Base-by-base conservation (phyloP, 108 stramenopile genomes). In the Pelagomonas calceolata region DNA sequence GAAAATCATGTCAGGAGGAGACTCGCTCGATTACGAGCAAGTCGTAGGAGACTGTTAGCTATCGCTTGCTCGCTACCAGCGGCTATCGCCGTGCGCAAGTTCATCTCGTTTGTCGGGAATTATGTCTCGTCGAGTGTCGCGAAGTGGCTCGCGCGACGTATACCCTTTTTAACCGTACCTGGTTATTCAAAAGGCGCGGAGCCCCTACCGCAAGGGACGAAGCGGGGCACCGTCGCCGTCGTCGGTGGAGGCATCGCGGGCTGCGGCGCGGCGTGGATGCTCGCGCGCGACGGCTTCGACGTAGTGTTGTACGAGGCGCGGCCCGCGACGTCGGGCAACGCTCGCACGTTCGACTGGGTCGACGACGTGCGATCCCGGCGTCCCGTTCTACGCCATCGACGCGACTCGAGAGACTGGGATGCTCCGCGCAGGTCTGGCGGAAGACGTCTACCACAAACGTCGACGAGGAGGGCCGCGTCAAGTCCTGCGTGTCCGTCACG, bases 231-330 rank as follows among this genome's bases (percentile, higher is more conserved):
- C 26, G 85, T 85, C 67, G 85, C 85, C n/a, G 73, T 85, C 14
- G 79, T 85, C 64, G 85, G 85, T 17, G 81, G 83, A 32, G 85
- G 85, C n/a, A 82, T 85, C 34, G 85, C 85, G 12, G 85, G 85
- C 5, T 83, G 82, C 64, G 82, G 82, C 17, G 73, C 85, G 31
- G 85, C 85, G 7, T 85, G 82, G 85, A 70, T 82, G 34, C 66
- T 86, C 32, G 81, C 80, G 36, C 79, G 64, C n/a, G 75, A 73
- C 32, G 84, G 82, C 12, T 82, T 79, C 21, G 66, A 74, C 30
- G 83, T 86, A 18, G 75, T 78, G 4, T 66, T 86, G 30, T 86
- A 65, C 65, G 85, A 86, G 76, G 82, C 83, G 14, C 73, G 82
- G 31, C 64, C 70, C 39, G 37, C 80, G 63, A 66, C 82, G 26